Evolutionary conservation across 768 basidiomycete genomes (phyloP).

Genomic region (Cystoderma amianthinum): DNA sequence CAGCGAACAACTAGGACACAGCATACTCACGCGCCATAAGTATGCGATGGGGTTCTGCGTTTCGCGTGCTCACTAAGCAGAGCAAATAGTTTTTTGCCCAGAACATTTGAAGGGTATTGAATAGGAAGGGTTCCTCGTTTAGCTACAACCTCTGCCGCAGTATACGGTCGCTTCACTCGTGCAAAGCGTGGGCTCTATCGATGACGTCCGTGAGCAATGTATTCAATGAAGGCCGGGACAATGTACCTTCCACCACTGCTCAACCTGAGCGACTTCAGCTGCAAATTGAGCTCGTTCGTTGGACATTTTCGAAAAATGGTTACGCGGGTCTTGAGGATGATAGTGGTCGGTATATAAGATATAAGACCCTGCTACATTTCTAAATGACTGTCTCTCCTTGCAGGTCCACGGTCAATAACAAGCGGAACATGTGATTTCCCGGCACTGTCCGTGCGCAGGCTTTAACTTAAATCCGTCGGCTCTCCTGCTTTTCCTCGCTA

Average conservation of each 20-base stretch:
- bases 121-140: conserved; percentile 88
- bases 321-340: conserved; percentile 9
- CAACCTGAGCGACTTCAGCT: conserved; percentile 77
- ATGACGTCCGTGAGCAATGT: conserved; percentile 5
- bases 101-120: conserved; percentile 77
- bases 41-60: conserved; percentile 80
- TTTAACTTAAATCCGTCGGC: conserved; percentile 23
- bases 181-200: conserved; percentile 79
- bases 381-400: conserved; percentile 12
- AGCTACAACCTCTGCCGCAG: conserved; percentile 86
- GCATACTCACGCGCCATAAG: conserved; percentile 93
- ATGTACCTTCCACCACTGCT: conserved; percentile 88
- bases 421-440: conserved; percentile 40
- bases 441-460: conserved; percentile 11
- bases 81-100: conserved; percentile 82
- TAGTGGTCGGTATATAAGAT: conserved; percentile 18
- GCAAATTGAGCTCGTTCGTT: conserved; percentile 65
- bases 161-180: conserved; percentile 85
- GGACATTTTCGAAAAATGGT: conserved; percentile 38
- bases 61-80: conserved; percentile 72
- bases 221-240: conserved; percentile 4
- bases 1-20: background rate
- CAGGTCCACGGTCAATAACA: conserved; percentile 8
- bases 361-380: conserved; percentile 9
- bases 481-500: conserved; percentile 13